Conservation (phyloP, 768 basidiomycete genomes). For the Sarcomyxa edulis region DNA sequence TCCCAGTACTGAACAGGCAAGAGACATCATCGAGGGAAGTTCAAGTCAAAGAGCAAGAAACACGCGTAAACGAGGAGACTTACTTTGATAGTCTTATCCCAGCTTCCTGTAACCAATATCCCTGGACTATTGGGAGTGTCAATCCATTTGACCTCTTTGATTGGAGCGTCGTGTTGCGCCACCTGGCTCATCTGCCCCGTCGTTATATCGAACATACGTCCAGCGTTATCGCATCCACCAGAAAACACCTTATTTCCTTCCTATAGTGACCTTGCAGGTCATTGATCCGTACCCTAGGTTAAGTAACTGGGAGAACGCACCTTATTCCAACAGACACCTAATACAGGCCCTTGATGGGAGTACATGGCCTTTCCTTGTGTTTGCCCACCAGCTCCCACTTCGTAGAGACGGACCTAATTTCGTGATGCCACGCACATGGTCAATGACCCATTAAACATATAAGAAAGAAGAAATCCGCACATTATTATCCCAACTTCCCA, state of each 20-base stretch:
- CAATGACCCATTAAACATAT: neutral
- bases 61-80: no score
- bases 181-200: slow-evolving; percentile 80
- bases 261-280: slow-evolving; percentile 30
- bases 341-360: slow-evolving; percentile 82
- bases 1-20: slow-evolving; percentile 78
- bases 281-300: neutral
- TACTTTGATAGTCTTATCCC: slow-evolving; percentile 97
- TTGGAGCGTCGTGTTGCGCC: slow-evolving; percentile 85
- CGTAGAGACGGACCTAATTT: slow-evolving; percentile 85
- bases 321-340: slow-evolving; percentile 89
- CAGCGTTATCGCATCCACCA: slow-evolving; percentile 91
- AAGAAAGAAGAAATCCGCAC: slow-evolving; percentile 35
- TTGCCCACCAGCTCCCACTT: slow-evolving; percentile 75
- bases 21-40: neutral
- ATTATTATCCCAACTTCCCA: slow-evolving; percentile 92
- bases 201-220: slow-evolving; percentile 84
- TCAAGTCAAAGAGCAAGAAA: slow-evolving; percentile 2
- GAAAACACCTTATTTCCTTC: slow-evolving; percentile 89
- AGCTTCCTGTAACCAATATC: slow-evolving; percentile 87
- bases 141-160: slow-evolving; percentile 77
- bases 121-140: slow-evolving; percentile 71
- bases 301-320: slow-evolving; percentile 33
- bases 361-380: slow-evolving; percentile 90
- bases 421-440: slow-evolving; percentile 10